Base-by-base conservation (phyloP, 805 yeast genomes). In the Candida boidinii region DNA sequence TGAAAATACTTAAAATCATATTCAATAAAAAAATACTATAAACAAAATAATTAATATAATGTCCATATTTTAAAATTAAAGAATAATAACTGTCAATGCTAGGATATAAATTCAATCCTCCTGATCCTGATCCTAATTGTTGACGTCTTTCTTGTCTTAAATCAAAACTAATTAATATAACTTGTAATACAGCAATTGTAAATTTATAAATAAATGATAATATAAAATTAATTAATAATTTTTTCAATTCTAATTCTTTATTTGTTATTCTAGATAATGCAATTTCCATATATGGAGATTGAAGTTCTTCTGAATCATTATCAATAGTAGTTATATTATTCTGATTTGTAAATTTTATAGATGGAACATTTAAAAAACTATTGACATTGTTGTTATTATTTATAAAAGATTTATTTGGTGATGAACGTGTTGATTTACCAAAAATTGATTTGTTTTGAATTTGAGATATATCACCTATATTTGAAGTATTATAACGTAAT, bases 181-280 rank as follows among this genome's bases (percentile, higher is more conserved):
- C 39, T 23, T 35, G 26, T 1, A 47, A 15, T 14, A 51, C 28
- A 4, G 60, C 53, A 17, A 39, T 38, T 2, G 51, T 10, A 32
- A 66, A 44, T 28, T 52, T 49, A 33, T 55, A 56, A 5, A 53
- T 33, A 2, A 64, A 41, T 12, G 59, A 32, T 7, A 45, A 34
- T 4, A 64, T 29, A 0, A 60, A 35, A 34, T 49, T 55, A 10
- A 42, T 40, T 17, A 63, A 33, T 7, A 65, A 36, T n/a, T 43
- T 52, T 26, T 54, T 54, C 25, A 58, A 43, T 39, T 62, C 63
- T 5, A 42, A 25, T 33, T 66, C 68, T 37, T 58, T 58, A 41
- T 66, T 64, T 2, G 61, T 55, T 37, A 69, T 71, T 23, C 77
- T 45, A 4, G 53, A 29, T 33, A 69, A 49, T 1, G 77, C 77